Conservation (phyloP, 139 green algal species). For the Eudorina sp. region DNA sequence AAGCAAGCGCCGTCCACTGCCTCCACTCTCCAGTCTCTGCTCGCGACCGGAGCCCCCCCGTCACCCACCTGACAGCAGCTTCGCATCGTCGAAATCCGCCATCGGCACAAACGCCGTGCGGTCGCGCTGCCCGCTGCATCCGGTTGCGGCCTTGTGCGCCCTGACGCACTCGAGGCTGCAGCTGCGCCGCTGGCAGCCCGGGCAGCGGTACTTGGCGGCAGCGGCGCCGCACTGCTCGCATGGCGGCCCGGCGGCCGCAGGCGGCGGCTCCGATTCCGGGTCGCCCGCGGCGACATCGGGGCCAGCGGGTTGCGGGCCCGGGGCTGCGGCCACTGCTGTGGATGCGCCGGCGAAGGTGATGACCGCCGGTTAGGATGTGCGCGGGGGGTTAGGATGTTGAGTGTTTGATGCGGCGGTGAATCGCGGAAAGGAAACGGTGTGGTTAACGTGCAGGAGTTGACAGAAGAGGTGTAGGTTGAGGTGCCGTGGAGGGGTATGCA, state of each 20-base stretch:
- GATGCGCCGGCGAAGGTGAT: not conserved
- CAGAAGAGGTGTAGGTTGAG: too few relatives aligned
- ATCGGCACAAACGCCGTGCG: slow-evolving; percentile 75
- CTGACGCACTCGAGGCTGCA: slow-evolving; percentile 78
- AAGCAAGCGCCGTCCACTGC: too few relatives aligned
- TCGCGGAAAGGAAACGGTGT: too few relatives aligned
- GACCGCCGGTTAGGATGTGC: too few relatives aligned
- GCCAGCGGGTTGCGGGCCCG: not conserved
- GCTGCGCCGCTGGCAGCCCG: slow-evolving; percentile 69
- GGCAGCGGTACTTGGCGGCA: slow-evolving; percentile 75
- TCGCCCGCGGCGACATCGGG: not conserved
- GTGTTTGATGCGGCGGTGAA: too few relatives aligned
- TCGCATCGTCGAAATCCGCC: slow-evolving; percentile 70
- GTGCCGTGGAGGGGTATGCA: too few relatives aligned
- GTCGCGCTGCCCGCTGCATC: slow-evolving; percentile 79
- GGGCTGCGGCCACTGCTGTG: not conserved
- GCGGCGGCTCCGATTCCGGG: not conserved
- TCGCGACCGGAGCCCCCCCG: too few relatives aligned
- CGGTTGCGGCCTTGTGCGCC: slow-evolving; percentile 72
- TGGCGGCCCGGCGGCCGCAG: not conserved
- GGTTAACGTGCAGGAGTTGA: too few relatives aligned
- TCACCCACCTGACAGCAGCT: slow-evolving; percentile 69
- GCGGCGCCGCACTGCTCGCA: slow-evolving; percentile 66
- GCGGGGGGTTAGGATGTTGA: too few relatives aligned
- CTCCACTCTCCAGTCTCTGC: too few relatives aligned